Conservation (phyloP, 352 stramenopile genomes). For the Phytopythium litorale region DNA sequence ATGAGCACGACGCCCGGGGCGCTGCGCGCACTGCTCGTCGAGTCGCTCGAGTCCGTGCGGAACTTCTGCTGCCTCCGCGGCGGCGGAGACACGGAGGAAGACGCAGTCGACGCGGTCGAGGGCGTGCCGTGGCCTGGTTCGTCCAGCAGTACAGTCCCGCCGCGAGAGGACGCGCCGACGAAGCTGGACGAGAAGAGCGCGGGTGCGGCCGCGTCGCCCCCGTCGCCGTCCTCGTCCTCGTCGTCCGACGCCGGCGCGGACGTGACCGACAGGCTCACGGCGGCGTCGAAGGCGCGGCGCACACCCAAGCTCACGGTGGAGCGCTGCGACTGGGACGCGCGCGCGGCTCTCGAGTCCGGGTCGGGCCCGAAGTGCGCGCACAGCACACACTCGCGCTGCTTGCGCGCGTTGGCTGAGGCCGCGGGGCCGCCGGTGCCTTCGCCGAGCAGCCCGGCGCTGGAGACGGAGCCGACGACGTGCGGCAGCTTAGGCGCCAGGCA, state of each 20-base stretch:
- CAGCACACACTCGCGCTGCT: slow-evolving; percentile 47
- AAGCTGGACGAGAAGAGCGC: neutral
- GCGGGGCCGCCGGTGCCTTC: slow-evolving; percentile 8
- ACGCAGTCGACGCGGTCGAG: neutral
- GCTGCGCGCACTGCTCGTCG: slow-evolving; percentile 27
- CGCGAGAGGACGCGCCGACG: neutral
- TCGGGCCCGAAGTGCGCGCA: slow-evolving; percentile 54
- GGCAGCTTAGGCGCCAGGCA: slow-evolving; percentile 26
- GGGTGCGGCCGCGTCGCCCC: slow-evolving; percentile 14
- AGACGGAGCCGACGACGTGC: neutral
- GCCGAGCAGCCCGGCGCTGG: slow-evolving; percentile 7
- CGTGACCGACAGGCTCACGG: slow-evolving; percentile 15
- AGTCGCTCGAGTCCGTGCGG: slow-evolving; percentile 42
- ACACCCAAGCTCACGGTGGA: slow-evolving; percentile 28
- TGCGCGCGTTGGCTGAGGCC: slow-evolving; percentile 11
- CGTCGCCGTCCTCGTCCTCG: slow-evolving; percentile 20
- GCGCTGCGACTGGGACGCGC: neutral
- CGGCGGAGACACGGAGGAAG: neutral
- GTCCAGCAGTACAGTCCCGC: slow-evolving; percentile 7
- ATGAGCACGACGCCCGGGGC: slow-evolving; percentile 53
- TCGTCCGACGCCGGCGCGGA: slow-evolving; percentile 9
- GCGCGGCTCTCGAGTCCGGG: neutral
- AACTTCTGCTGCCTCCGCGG: slow-evolving; percentile 27
- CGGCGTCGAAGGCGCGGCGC: slow-evolving; percentile 23
- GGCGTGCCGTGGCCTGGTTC: neutral